Base-by-base conservation (phyloP, 2,329 filamentous ascomycete species). In the Graphilbum ipis-grandicollis region DNA sequence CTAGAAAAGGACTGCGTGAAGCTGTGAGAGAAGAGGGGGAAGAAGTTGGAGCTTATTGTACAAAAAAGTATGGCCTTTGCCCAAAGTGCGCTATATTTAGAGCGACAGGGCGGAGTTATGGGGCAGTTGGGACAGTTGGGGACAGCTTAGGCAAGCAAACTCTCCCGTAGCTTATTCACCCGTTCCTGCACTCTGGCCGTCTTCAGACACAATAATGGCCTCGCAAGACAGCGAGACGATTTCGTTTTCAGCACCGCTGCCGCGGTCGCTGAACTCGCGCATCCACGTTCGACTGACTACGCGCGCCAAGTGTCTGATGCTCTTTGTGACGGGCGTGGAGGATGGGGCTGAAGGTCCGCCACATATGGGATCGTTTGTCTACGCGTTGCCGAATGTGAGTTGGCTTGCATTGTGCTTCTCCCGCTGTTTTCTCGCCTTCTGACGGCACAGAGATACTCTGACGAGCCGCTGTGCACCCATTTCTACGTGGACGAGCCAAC, bases 351-450 rank as follows among this genome's bases (percentile, higher is more conserved):
- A 70, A 36, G 51, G 56, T 9, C 52, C 63, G 8, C 60, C 68
- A 30, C 60, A 68, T 35, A 67, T 96, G 56, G 88, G 90, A 3
- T 93, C 84, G 35, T 88, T 96, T 51, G 82, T 96, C 33, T 96
- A 93, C 53, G 82, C 86, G 3, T 71, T 98, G 54, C 88, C 90
- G 14, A 80, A 93, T 59, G 90, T 93, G 26, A 7, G 26, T n/a
- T 28, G 5, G n/a, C n/a, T n/a, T n/a, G n/a, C n/a, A n/a, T 25
- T 18, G 23, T 28, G 9, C 12, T 28, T 28, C 6, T 28, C 26
- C 12, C 26, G 10, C 15, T 14, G n/a, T 15, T 33, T 33, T 21
- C 18, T 17, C n/a, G 9, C 18, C n/a, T 9, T 21, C 32, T 39
- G 31, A 34, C 21, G 19, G 9, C 12, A 71, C 66, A 60, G 56